phyloP scores from a whole-genome alignment of 2,329 filamentous ascomycete genomes.

The Lachnellula cervina region DNA sequence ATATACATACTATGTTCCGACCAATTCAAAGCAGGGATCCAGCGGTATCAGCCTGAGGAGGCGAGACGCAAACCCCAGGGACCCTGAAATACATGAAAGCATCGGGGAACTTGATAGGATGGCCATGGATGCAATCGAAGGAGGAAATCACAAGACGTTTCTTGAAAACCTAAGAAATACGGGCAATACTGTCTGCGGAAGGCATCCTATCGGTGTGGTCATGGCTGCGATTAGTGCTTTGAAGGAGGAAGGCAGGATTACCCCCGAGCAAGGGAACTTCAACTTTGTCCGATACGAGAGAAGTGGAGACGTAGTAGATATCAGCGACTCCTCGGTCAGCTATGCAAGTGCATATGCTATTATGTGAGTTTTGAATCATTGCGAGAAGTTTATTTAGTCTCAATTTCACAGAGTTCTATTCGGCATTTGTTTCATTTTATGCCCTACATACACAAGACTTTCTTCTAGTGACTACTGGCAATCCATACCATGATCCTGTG shows the following conservation, averaged over 20 bases:
- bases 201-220: conserved; percentile 88
- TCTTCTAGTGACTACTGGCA: too few relatives aligned
- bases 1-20: conserved; percentile 72
- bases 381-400: too few relatives aligned
- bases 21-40: conserved; percentile 39
- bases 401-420: too few relatives aligned
- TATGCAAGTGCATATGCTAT: conserved; percentile 91
- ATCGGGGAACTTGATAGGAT: conserved; percentile 75
- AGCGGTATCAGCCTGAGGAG: conserved; percentile 30
- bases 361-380: conserved; percentile 33
- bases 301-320: conserved; percentile 66
- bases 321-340: conserved; percentile 80
- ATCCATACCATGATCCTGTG: too few relatives aligned
- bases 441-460: too few relatives aligned
- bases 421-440: too few relatives aligned
- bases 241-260: conserved; percentile 33
- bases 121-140: conserved; percentile 80
- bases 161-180: conserved; percentile 64
- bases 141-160: conserved; percentile 67
- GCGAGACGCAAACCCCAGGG: conserved; percentile 32
- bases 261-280: conserved; percentile 40
- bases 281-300: conserved; percentile 82
- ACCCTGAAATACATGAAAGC: conserved; percentile 70
- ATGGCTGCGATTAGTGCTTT: conserved; percentile 81
- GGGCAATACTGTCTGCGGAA: conserved; percentile 86